Evolutionary conservation across 2,329 filamentous ascomycete species (phyloP), one percentile per base, ranked within the genome.

Genomic region (Aureobasidium musti): DNA sequence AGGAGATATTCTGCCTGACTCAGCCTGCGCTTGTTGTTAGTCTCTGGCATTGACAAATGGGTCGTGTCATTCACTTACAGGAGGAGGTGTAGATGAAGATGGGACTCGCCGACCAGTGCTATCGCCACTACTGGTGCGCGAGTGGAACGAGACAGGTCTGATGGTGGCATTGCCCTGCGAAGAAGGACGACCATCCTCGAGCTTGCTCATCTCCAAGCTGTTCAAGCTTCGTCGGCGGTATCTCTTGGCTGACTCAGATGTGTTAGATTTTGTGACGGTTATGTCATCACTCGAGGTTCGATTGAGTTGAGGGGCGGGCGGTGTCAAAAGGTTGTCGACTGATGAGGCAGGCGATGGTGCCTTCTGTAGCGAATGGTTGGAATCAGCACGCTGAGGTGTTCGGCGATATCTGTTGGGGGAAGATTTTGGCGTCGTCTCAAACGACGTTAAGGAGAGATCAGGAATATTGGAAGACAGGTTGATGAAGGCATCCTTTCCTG

Each of bases 351-450:
- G 54, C 71, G 72, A 64, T 68, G 67, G 33, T 52, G 74, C 65
- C 60, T 74, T 68, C 49, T 74, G 71, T 59, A 76, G 75, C 69
- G 73, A 72, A 57, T 71, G 78, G 72, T 74, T 80, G 70, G 79
- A 83, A 70, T 87, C 86, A 19, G 80, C 78, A 68, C 85, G 73
- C 61, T 73, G 82, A 70, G 85, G 84, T 67, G 84, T 82, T 68
- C 92, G 89, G 72, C 92, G 86, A 76, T 97, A 97, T 67, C 94
- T 87, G 76, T 97, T 92, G 1, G 91, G 91, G 1, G 90, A 87
- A 26, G 88, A 82, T 73, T 92, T 92, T 53, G 82, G 78, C 26
- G 86, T 82, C 4, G 83, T 81, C 49, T 88, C 83, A 63, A 84
- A 81, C n/a, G 80, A 70, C 33, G 80, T 77, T 79, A 89, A 73